phyloP scores from a whole-genome alignment of 2,329 filamentous ascomycete species.

The Calonectria pauciramosa region DNA sequence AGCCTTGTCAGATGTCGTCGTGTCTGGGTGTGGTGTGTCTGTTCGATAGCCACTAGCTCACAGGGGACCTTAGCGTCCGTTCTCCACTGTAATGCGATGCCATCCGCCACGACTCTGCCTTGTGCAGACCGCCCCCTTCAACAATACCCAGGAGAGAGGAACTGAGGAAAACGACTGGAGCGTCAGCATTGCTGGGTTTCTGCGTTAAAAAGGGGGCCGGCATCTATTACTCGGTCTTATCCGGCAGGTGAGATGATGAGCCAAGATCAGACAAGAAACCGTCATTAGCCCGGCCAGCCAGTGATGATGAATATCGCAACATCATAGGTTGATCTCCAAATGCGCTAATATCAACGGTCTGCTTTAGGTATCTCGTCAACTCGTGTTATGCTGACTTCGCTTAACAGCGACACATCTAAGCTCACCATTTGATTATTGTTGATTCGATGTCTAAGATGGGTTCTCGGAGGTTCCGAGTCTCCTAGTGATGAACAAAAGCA shows the following conservation, averaged over 20 bases:
- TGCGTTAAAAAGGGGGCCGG: constrained; percentile 25
- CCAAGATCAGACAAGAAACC: constrained; percentile 12
- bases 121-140: constrained; percentile 9
- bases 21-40: constrained; percentile 9
- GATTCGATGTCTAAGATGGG: background rate
- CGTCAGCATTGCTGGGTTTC: background rate
- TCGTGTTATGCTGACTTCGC: background rate
- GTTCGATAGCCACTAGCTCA: background rate
- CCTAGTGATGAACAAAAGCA: background rate
- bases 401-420: background rate
- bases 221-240: background rate
- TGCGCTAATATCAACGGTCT: constrained; percentile 17
- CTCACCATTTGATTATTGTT: background rate
- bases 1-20: constrained; percentile 11
- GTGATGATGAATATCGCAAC: constrained; percentile 2
- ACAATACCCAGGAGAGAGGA: constrained; percentile 4
- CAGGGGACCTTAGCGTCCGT: constrained; percentile 1
- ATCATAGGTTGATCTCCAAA: constrained; percentile 17
- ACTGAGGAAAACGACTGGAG: constrained; percentile 3
- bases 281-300: background rate
- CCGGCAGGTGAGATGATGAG: constrained; percentile 9
- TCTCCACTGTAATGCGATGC: constrained; percentile 21
- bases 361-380: background rate
- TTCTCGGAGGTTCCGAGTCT: background rate
- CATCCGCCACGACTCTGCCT: background rate